These are phyloP conservation scores for Aspergillus caelatus DNA, from an alignment of 2,329 filamentous ascomycete species.

Conservation along the genomic window DNA sequence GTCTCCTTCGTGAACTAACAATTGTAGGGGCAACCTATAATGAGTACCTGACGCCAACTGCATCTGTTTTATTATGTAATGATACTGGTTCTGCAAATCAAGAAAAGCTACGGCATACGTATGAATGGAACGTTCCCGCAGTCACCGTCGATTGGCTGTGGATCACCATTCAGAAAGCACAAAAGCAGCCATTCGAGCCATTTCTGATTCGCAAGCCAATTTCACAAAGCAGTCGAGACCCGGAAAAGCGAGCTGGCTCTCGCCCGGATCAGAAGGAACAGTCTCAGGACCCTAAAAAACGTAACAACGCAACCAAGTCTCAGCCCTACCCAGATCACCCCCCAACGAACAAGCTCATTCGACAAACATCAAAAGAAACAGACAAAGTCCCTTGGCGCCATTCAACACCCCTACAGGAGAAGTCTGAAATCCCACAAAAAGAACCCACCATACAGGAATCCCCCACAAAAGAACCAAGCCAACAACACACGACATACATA, in stretches of 20 bases:
- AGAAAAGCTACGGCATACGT: conserved; percentile 79
- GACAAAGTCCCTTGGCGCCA: neutral
- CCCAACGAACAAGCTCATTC: neutral
- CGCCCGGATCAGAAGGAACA: conserved; percentile 19
- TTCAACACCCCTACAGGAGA: neutral
- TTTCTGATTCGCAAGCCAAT: conserved; percentile 42
- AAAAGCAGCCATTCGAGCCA: conserved; percentile 51
- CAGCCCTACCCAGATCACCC: neutral
- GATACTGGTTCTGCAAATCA: conserved; percentile 54
- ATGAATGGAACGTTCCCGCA: conserved; percentile 76
- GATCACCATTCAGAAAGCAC: conserved; percentile 66
- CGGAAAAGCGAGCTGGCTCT: conserved; percentile 22
- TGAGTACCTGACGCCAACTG: conserved; percentile 70
- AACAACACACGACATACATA: neutral
- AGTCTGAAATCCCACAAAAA: neutral
- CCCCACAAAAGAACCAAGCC: conserved; percentile 1
- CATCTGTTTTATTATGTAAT: conserved; percentile 78
- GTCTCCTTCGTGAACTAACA: conserved; percentile 24
- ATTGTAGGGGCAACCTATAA: conserved; percentile 71
- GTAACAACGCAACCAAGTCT: conserved; percentile 6
- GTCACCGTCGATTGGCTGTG: conserved; percentile 83
- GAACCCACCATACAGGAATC: neutral
- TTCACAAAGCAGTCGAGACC: conserved; percentile 25
- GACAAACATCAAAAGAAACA: neutral
- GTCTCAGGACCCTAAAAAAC: conserved; percentile 11